Percentiles rank a stretch among this genome's conserved stretches.
phyloP scores from a whole-genome alignment of 2,329 filamentous ascomycete genomes.

The Botrytis pseudocinerea region DNA sequence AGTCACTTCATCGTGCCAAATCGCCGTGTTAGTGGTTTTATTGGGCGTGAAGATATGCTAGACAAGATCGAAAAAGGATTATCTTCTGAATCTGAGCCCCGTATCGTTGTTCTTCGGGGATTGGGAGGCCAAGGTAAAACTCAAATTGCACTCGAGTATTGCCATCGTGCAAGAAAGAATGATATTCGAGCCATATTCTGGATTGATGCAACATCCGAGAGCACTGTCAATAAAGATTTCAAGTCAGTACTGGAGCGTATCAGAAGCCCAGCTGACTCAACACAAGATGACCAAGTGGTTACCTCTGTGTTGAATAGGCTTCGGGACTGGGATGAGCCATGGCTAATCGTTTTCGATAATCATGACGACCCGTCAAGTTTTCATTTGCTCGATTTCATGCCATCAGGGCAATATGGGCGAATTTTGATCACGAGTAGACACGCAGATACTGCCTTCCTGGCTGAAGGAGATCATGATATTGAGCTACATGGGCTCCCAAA shows the following conservation, averaged over 20 bases:
- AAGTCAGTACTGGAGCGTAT: conserved; percentile 24
- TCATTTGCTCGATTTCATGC: conserved; percentile 26
- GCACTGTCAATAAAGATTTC: conserved; percentile 27
- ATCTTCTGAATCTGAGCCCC: conserved; percentile 9
- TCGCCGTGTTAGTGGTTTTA: conserved; percentile 25
- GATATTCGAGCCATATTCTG: conserved; percentile 27
- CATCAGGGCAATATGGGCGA: conserved; percentile 23
- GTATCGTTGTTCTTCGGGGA: conserved; percentile 29
- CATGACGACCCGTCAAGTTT: conserved; percentile 30
- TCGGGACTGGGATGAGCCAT: conserved; percentile 20
- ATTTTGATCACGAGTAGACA: conserved; percentile 32
- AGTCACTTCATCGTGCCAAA: conserved; percentile 25
- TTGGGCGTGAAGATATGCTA: conserved; percentile 31
- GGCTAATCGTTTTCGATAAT: conserved; percentile 37
- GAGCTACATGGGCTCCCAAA: conserved; percentile 26
- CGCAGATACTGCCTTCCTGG: conserved; percentile 12
- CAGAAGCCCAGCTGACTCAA: conserved; percentile 9
- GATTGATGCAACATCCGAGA: conserved; percentile 30
- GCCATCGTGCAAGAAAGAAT: conserved; percentile 25
- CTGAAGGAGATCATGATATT: conserved; percentile 11
- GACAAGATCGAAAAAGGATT: conserved; percentile 26
- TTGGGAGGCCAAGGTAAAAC: conserved; percentile 36
- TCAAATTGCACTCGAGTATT: conserved; percentile 33
- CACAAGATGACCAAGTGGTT: conserved; percentile 6
- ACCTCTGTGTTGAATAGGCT: conserved; percentile 24